Conservation (phyloP, 1,139 yeast species). For the Magnusiomyces sp. region DNA sequence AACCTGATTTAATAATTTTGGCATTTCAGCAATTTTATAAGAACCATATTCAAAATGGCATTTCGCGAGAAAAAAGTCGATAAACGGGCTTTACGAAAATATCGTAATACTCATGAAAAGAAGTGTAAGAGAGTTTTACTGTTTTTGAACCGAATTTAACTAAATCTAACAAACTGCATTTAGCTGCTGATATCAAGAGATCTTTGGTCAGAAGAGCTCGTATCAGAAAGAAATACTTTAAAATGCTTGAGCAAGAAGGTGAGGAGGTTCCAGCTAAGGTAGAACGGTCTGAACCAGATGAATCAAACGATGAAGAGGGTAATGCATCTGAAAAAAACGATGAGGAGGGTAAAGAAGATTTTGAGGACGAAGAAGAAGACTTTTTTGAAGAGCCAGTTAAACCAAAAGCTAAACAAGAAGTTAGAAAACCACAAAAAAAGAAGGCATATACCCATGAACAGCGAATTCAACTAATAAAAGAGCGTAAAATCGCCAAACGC, state of each 20-base stretch:
- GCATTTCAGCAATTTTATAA: neutral
- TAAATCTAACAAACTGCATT: neutral
- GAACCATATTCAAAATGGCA: neutral
- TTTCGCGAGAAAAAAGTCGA: neutral
- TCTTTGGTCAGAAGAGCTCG: slow-evolving; percentile 78
- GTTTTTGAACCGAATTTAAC: neutral
- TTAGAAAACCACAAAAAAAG: slow-evolving; percentile 18
- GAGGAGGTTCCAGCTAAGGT: slow-evolving; percentile 16
- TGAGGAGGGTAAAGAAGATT: slow-evolving; percentile 10
- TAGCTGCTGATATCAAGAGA: slow-evolving; percentile 54
- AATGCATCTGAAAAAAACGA: slow-evolving; percentile 4
- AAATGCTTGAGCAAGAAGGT: slow-evolving; percentile 69
- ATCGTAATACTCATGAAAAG: slow-evolving; percentile 4
- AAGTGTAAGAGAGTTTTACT: neutral
- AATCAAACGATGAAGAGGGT: slow-evolving; percentile 20
- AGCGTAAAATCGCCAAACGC: slow-evolving; percentile 24
- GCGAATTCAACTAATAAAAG: slow-evolving; percentile 26
- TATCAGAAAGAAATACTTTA: slow-evolving; percentile 72
- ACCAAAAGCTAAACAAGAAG: too few relatives aligned
- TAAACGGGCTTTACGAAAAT: slow-evolving; percentile 1
- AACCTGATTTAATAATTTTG: neutral
- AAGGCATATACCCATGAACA: slow-evolving; percentile 33
- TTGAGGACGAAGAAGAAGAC: slow-evolving; percentile 8
- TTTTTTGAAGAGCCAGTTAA: slow-evolving; percentile 6
- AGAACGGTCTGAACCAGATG: slow-evolving; percentile 12